Conservation (phyloP, 2,329 filamentous ascomycete genomes). For the Calycina herbarum region DNA sequence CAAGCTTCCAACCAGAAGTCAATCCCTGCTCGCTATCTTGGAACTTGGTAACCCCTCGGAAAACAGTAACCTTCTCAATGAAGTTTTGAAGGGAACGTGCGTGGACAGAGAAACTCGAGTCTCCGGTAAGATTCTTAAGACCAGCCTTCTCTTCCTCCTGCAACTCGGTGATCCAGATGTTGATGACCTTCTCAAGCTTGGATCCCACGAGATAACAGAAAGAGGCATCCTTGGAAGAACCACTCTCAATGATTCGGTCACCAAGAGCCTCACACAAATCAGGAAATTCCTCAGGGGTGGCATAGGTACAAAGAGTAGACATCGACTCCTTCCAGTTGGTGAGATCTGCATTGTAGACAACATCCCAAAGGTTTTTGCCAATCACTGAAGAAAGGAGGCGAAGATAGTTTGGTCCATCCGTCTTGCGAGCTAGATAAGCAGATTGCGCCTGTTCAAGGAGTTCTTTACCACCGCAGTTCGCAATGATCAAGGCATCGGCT, state of each 20-base stretch:
- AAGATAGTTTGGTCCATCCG: conserved; percentile 84
- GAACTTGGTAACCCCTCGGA: conserved; percentile 92
- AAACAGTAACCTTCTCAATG: conserved; percentile 97
- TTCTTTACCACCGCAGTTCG: conserved; percentile 91
- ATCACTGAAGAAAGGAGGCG: conserved; percentile 89
- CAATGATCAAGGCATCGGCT: conserved; percentile 96
- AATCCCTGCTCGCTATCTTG: conserved; percentile 72
- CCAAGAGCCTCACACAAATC: conserved; percentile 94
- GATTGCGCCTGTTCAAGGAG: conserved; percentile 92
- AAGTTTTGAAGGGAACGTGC: conserved; percentile 86
- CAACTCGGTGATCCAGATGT: conserved; percentile 89
- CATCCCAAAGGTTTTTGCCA: conserved; percentile 95
- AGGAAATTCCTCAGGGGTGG: conserved; percentile 85
- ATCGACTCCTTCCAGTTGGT: conserved; percentile 96
- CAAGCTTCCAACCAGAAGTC: conserved; percentile 83
- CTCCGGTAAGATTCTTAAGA: conserved; percentile 66
- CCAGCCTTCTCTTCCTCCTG: conserved; percentile 78
- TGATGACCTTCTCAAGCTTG: conserved; percentile 94
- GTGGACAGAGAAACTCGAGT: conserved; percentile 89
- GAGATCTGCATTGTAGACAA: conserved; percentile 93
- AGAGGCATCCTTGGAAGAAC: conserved; percentile 81
- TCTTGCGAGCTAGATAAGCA: conserved; percentile 82
- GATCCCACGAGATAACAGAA: conserved; percentile 97
- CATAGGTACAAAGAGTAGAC: conserved; percentile 94
- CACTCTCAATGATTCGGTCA: conserved; percentile 81